A percentile compares a stretch with the other conserved stretches of the same genome.
phyloP scores from a whole-genome alignment of 202 grass and related monocot genomes.

The Carex arenaria region DNA sequence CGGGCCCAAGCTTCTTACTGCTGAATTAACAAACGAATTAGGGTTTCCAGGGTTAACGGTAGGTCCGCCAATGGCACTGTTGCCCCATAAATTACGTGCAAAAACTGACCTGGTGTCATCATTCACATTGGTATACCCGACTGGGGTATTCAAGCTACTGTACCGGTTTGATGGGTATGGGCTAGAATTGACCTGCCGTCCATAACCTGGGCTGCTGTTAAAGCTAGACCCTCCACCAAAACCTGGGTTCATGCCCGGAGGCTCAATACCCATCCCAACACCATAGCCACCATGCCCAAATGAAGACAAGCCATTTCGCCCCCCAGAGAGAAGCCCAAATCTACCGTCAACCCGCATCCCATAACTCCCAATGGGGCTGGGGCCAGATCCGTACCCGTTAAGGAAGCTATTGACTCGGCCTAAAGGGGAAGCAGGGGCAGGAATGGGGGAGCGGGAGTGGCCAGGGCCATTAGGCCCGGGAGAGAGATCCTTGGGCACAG shows the following conservation, averaged over 20 bases:
- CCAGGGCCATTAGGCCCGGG: constrained; percentile 40
- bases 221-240: constrained; percentile 53
- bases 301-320: constrained; percentile 58
- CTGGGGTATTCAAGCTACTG: constrained; percentile 51
- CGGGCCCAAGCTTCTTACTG: constrained; percentile 15
- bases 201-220: constrained; percentile 47
- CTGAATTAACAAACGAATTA: constrained; percentile 43
- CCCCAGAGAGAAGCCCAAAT: constrained; percentile 53
- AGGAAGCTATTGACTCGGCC: constrained; percentile 63
- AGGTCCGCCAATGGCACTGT: constrained; percentile 45
- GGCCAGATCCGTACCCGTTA: constrained; percentile 59
- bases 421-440: constrained; percentile 47
- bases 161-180: constrained; percentile 59
- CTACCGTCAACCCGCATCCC: constrained; percentile 68
- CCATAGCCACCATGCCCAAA: constrained; percentile 59
- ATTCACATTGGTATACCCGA: constrained; percentile 53
- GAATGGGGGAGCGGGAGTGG: constrained; percentile 54
- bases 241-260: constrained; percentile 34
- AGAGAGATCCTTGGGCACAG: constrained; percentile 87
- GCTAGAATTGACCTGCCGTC: constrained; percentile 38
- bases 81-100: constrained; percentile 70
- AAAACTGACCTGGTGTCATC: constrained; percentile 65
- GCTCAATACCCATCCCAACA: constrained; percentile 59
- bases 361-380: constrained; percentile 59
- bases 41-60: constrained; percentile 36